Percentiles rank a stretch among this genome's conserved stretches.
Conservation (phyloP, 768 basidiomycete genomes). For the Pleurotus tuoliensis region DNA sequence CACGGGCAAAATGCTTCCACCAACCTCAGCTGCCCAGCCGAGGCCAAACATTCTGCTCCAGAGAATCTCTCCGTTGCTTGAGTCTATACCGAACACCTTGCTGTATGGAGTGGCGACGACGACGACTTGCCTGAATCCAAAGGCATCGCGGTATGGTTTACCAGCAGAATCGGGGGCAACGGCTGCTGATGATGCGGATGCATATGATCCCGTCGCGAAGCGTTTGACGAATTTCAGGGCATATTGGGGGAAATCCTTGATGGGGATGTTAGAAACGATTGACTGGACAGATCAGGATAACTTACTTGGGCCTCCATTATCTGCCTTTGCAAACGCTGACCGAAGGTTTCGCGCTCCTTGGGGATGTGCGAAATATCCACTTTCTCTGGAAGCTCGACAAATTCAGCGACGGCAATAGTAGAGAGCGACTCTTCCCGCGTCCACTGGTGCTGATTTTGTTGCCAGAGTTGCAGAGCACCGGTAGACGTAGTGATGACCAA, state of each 20-base stretch:
- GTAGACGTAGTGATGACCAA: slow-evolving; percentile 66
- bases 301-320: slow-evolving; percentile 54
- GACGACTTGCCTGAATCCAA: slow-evolving; percentile 85
- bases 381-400: slow-evolving; percentile 75
- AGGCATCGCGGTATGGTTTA: slow-evolving; percentile 62
- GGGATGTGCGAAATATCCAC: slow-evolving; percentile 24
- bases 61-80: slow-evolving; percentile 67
- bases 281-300: neutral
- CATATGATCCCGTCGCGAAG: slow-evolving; percentile 67
- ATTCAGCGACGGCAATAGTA: slow-evolving; percentile 55
- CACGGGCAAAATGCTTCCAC: slow-evolving; percentile 51
- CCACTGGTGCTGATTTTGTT: slow-evolving; percentile 60
- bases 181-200: slow-evolving; percentile 38
- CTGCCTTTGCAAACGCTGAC: slow-evolving; percentile 51
- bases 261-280: too few species aligned
- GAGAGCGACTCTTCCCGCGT: slow-evolving; percentile 78
- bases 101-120: slow-evolving; percentile 68
- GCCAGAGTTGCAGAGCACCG: slow-evolving; percentile 75
- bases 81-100: slow-evolving; percentile 81
- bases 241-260: slow-evolving; percentile 69
- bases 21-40: slow-evolving; percentile 58
- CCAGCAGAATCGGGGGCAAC: slow-evolving; percentile 23
- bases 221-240: slow-evolving; percentile 61
- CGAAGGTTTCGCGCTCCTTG: slow-evolving; percentile 48
- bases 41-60: slow-evolving; percentile 80